These are phyloP conservation scores for Rostrohypoxylon terebratum DNA, from an alignment of 495 filamentous ascomycete genomes.

Conservation along the genomic window DNA sequence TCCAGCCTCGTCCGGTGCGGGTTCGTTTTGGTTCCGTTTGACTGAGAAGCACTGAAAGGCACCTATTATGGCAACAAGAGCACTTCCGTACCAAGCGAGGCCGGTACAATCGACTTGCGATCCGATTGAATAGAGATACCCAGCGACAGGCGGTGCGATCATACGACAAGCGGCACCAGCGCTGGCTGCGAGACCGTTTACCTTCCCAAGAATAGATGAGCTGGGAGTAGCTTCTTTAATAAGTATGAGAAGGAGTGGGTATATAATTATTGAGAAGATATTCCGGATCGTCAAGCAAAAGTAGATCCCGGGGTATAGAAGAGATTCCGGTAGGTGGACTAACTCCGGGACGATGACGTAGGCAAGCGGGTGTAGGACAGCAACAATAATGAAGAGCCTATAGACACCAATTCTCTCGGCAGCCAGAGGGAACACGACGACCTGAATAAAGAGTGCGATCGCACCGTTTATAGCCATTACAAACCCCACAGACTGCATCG, in stretches of 20 bases:
- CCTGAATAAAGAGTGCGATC: conserved; percentile 84
- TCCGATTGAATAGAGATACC: conserved; percentile 77
- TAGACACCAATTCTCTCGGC: conserved; percentile 80
- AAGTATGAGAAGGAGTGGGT: conserved; percentile 82
- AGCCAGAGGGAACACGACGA: conserved; percentile 76
- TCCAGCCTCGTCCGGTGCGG: conserved; percentile 22
- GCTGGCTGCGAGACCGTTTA: conserved; percentile 85
- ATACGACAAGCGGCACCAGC: conserved; percentile 82
- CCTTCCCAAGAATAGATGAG: conserved; percentile 73
- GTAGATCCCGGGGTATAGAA: conserved; percentile 77
- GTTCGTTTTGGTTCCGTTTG: conserved; percentile 52
- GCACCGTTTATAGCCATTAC: conserved; percentile 83
- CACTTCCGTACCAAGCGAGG: conserved; percentile 82
- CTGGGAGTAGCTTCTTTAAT: conserved; percentile 85
- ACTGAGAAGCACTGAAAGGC: conserved; percentile 77
- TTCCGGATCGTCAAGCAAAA: conserved; percentile 77
- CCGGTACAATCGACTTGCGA: conserved; percentile 75
- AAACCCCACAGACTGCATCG: conserved; percentile 77
- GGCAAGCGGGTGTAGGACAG: conserved; percentile 77
- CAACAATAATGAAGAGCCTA: conserved; percentile 77
- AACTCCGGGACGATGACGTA: conserved; percentile 82
- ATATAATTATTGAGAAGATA: conserved; percentile 78
- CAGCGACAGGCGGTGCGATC: conserved; percentile 79
- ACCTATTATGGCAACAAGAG: conserved; percentile 74
- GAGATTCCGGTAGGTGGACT: conserved; percentile 67